Conservation (phyloP, 257 asterid genomes). For the Solanum appendiculatum region DNA sequence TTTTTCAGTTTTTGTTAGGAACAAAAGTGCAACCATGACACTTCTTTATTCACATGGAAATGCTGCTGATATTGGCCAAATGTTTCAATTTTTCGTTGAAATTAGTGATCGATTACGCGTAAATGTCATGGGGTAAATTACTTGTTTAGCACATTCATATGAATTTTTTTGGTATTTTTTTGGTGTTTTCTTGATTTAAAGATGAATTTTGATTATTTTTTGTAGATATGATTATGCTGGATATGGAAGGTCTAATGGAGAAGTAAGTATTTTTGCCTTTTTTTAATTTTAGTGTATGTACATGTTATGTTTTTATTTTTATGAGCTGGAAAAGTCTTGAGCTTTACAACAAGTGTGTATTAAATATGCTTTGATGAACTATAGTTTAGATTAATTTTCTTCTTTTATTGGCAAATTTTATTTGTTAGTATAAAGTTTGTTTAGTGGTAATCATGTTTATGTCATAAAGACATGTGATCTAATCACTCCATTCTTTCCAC, state of each 20-base stretch:
- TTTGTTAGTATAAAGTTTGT: not conserved
- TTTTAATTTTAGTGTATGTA: not conserved
- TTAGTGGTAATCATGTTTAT: not conserved
- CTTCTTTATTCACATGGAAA: not conserved
- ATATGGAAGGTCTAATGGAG: constrained; percentile 2
- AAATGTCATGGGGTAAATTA: not conserved
- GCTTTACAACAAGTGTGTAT: not conserved
- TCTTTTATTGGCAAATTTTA: not conserved
- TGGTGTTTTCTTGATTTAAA: not conserved
- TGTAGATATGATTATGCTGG: constrained; percentile 3
- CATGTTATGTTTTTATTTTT: not conserved
- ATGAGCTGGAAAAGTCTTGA: not conserved
- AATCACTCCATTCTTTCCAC: not conserved
- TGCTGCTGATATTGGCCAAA: constrained; percentile 1
- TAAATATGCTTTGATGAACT: not conserved
- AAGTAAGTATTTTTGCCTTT: not conserved
- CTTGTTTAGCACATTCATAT: not conserved
- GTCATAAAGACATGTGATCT: not conserved
- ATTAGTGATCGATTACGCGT: not conserved
- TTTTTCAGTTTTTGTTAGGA: not conserved
- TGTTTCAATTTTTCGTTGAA: not conserved
- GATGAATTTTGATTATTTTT: not conserved
- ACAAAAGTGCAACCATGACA: not conserved
- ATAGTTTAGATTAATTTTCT: not conserved
- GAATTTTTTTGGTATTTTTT: not conserved